Conservation (phyloP, 2,329 filamentous ascomycete species). For the Xylaria sp. region DNA sequence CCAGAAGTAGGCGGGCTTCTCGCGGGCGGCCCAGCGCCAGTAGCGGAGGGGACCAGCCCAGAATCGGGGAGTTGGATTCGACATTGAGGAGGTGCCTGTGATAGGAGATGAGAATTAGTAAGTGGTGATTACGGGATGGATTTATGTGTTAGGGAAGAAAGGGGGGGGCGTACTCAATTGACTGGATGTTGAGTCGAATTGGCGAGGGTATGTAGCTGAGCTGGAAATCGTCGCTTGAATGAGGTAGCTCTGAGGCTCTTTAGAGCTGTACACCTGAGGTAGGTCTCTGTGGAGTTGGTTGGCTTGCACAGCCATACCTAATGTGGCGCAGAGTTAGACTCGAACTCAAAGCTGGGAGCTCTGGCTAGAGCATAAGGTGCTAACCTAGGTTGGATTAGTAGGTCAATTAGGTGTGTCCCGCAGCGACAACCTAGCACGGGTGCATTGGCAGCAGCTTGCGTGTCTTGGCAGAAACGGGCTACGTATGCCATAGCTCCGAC, state of each 20-base stretch:
- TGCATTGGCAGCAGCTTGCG: not conserved
- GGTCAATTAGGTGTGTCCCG: not conserved
- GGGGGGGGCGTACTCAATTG: conserved; percentile 53
- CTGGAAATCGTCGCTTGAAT: not conserved
- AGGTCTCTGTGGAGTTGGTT: conserved; percentile 5
- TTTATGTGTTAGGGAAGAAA: not conserved
- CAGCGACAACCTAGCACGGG: not conserved
- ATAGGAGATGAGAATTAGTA: conserved; percentile 1
- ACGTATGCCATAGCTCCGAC: conserved; percentile 48
- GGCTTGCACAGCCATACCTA: conserved; percentile 25
- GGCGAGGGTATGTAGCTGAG: conserved; percentile 20
- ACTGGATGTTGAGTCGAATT: conserved; percentile 37
- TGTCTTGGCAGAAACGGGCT: conserved; percentile 49
- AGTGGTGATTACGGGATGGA: not conserved
- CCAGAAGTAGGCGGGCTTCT: conserved; percentile 93
- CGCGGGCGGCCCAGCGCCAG: conserved; percentile 86
- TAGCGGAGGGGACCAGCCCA: conserved; percentile 86
- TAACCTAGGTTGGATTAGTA: not conserved
- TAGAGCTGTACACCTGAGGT: conserved; percentile 27
- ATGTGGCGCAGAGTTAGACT: conserved; percentile 8
- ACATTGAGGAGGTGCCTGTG: conserved; percentile 27
- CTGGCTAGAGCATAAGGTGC: too few species aligned
- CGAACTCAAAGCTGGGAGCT: too few species aligned
- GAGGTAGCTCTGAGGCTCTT: conserved; percentile 32
- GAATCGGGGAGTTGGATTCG: conserved; percentile 74